phyloP scores from a whole-genome alignment of 2,329 filamentous ascomycete species.

The Calonectria crousiana region DNA sequence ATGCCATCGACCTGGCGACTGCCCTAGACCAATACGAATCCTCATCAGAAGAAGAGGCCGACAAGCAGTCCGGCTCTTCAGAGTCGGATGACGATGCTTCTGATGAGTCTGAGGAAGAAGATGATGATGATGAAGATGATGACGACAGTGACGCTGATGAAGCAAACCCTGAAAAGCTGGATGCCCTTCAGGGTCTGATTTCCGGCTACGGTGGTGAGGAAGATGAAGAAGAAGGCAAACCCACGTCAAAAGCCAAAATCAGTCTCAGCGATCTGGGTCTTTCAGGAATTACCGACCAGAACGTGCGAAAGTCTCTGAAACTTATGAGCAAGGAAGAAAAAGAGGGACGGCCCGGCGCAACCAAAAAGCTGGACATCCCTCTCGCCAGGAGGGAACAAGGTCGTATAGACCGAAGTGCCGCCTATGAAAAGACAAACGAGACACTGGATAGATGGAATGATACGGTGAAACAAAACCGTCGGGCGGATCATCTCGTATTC shows the following conservation, averaged over 20 bases:
- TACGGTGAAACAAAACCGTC: conserved; percentile 92
- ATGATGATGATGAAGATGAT: conserved; percentile 60
- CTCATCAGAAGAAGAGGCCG: conserved; percentile 61
- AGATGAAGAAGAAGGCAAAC: conserved; percentile 60
- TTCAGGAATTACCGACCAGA: conserved; percentile 77
- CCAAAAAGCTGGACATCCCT: conserved; percentile 83
- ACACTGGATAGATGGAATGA: conserved; percentile 92
- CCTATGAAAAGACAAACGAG: conserved; percentile 92
- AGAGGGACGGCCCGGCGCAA: conserved; percentile 56
- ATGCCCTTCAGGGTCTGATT: conserved; percentile 76
- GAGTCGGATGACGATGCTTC: conserved; percentile 57
- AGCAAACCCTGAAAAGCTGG: conserved; percentile 67
- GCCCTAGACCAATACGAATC: conserved; percentile 68
- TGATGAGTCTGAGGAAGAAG: conserved; percentile 57
- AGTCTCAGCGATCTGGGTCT: conserved; percentile 81
- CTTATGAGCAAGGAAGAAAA: conserved; percentile 75
- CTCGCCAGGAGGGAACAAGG: conserved; percentile 89
- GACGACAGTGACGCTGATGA: conserved; percentile 66
- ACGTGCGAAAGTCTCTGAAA: conserved; percentile 84
- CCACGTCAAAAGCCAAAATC: conserved; percentile 73
- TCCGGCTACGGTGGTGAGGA: conserved; percentile 76
- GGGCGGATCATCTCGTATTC: conserved; percentile 91
- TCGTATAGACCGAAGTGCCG: conserved; percentile 82
- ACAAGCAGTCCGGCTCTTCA: conserved; percentile 59
- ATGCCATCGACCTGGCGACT: conserved; percentile 70